Conservation (phyloP, 2,329 filamentous ascomycete species). For the Intubia oerlemansii region DNA sequence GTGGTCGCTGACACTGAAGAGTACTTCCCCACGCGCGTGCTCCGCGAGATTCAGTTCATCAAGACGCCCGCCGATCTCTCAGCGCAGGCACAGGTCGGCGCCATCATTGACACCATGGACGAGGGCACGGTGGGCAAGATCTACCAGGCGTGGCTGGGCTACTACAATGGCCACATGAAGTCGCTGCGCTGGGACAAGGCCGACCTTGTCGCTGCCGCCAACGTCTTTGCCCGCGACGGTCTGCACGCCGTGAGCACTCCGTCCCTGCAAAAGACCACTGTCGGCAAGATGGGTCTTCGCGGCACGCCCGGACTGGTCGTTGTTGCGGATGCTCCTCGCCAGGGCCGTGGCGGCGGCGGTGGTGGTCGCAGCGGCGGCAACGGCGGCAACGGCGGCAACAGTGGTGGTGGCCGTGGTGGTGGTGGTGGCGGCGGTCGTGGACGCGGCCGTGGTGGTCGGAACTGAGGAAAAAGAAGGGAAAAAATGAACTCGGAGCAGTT, state of each 20-base stretch:
- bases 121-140: constrained; percentile 22
- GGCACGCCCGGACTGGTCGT: constrained; percentile 26
- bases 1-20: constrained; percentile 30
- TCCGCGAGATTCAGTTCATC: constrained; percentile 32
- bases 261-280: constrained; percentile 21
- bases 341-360: constrained; percentile 2
- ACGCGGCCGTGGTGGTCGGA: too few relatives aligned
- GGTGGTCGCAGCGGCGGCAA: constrained; percentile 1
- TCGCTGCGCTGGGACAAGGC: constrained; percentile 19
- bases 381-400: background rate
- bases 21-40: constrained; percentile 25
- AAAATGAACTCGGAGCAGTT: too few relatives aligned
- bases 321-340: constrained; percentile 19
- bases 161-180: constrained; percentile 30
- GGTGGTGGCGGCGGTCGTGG: background rate
- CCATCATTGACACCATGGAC: constrained; percentile 21
- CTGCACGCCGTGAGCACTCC: constrained; percentile 26
- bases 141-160: constrained; percentile 36
- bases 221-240: constrained; percentile 24
- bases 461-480: too few relatives aligned
- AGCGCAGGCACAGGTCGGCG: constrained; percentile 16
- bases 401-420: constrained; percentile 8
- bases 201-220: constrained; percentile 27
- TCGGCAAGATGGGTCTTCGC: constrained; percentile 36
- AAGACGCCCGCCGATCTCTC: constrained; percentile 23